Conservation (phyloP, 352 stramenopile genomes). For the Globisporangium okanoganense region DNA sequence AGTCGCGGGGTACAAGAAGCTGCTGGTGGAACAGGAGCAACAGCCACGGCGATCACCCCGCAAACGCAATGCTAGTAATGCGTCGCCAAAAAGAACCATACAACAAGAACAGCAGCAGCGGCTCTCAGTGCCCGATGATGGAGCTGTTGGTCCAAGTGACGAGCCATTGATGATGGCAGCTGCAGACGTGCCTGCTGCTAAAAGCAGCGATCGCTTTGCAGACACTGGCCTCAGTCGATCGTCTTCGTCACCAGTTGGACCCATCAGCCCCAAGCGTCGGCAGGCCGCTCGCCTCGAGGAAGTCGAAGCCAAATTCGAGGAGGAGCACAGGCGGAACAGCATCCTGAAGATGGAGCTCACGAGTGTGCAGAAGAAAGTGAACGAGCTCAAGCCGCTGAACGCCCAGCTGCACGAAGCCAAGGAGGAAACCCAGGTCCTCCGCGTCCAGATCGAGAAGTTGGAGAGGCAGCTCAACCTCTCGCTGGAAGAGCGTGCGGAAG, state of each 20-base stretch:
- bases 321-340: constrained; percentile 36
- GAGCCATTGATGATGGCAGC: not conserved
- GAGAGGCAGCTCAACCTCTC: constrained; percentile 23
- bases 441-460: constrained; percentile 21
- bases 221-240: not conserved
- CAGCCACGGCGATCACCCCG: constrained; percentile 22
- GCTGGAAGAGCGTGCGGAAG: constrained; percentile 36
- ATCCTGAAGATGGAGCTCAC: constrained; percentile 47
- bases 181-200: not conserved
- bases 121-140: not conserved
- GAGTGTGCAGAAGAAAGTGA: constrained; percentile 49
- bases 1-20: constrained; percentile 19
- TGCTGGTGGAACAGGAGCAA: constrained; percentile 16
- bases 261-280: constrained; percentile 19
- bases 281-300: constrained; percentile 20
- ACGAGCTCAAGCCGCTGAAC: constrained; percentile 44
- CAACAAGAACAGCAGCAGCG: not conserved
- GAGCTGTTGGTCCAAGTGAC: not conserved
- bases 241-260: constrained; percentile 10
- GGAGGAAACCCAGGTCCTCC: constrained; percentile 31
- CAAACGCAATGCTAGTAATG: constrained; percentile 12
- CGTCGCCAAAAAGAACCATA: not conserved
- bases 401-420: constrained; percentile 28
- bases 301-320: constrained; percentile 43
- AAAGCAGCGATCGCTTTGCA: too few species aligned